Conservation (phyloP, 208 protist genomes). For the Acanthamoeba polyphaga region DNA sequence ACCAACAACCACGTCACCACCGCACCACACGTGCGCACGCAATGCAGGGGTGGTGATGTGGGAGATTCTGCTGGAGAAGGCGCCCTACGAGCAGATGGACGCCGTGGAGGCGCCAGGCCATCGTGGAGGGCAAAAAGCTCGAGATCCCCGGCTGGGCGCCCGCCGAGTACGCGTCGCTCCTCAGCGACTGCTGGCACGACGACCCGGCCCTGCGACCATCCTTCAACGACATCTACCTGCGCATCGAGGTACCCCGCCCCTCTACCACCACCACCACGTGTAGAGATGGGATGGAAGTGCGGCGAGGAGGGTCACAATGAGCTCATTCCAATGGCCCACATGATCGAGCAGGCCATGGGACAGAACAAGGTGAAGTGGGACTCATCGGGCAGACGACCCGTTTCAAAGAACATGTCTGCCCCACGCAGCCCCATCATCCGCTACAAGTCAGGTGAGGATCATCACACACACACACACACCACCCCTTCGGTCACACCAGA, state of each 20-base stretch:
- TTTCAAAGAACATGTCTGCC: no score
- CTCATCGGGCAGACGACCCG: no score
- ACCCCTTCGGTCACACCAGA: no score
- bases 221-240: background rate
- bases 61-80: conserved; percentile 21
- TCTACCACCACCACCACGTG: background rate
- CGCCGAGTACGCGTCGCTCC: background rate
- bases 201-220: background rate
- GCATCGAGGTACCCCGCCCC: background rate
- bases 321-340: background rate
- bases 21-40: background rate
- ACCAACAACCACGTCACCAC: no score
- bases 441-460: no score
- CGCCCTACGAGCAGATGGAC: background rate
- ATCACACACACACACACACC: no score
- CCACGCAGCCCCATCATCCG: no score
- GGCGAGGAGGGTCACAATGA: no score
- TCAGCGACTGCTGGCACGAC: background rate
- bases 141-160: conserved; percentile 2
- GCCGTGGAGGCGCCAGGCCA: conserved; percentile 31
- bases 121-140: conserved; percentile 2
- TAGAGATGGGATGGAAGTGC: background rate
- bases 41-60: background rate
- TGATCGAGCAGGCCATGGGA: no score
- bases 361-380: no score